Evolutionary conservation across 2,329 filamentous ascomycete species (phyloP), one percentile per base, ranked within the genome.

Genomic region (Dactylellina leptospora): DNA sequence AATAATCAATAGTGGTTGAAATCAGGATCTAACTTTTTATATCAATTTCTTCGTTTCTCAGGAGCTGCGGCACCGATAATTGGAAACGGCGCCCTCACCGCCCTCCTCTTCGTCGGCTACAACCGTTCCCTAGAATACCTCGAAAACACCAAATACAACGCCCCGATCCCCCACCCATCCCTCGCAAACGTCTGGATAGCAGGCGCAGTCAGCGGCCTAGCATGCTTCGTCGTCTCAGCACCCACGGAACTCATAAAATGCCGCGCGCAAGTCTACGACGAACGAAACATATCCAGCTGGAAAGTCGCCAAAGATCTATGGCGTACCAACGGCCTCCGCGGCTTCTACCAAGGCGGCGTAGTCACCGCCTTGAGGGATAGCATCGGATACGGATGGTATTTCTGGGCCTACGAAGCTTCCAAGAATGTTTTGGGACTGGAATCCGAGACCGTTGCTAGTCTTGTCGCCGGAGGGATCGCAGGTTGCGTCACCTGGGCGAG

Each of bases 311-410:
- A 83, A 56, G 82, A 86, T 20, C 86, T 91, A 23, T 82, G 87
- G 76, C 82, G 80, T 33, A 81, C 79, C 0, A 86, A 89, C 2
- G 83, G 88, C 0, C 62, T 91, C 2, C 83, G 84, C 38, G 93
- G 92, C 0, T 80, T 97, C 20, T 97, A 96, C 78, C 85, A 88
- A 73, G 93, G 92, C 18, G 93, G 93, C 18, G 83, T 82, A 0
- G 87, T 97, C 13, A 97, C 93, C 0, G 91, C 89, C 58, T 78
- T 93, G 40, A 85, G 93, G 53, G 93, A 97, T 80, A 89, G 89
- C 66, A 85, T 97, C 61, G 93, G 93, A n/a, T 97, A 97, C 80
- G 93, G 93, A 0, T 97, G 97, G 80, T 97, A 97, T 78, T 97
- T 97, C 79, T 96, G 90, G 90, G 89, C 90, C 0, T 97, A 97